These are phyloP conservation scores for Flammula alnicola DNA, from an alignment of 1,284 basidiomycete species.

Conservation along the genomic window DNA sequence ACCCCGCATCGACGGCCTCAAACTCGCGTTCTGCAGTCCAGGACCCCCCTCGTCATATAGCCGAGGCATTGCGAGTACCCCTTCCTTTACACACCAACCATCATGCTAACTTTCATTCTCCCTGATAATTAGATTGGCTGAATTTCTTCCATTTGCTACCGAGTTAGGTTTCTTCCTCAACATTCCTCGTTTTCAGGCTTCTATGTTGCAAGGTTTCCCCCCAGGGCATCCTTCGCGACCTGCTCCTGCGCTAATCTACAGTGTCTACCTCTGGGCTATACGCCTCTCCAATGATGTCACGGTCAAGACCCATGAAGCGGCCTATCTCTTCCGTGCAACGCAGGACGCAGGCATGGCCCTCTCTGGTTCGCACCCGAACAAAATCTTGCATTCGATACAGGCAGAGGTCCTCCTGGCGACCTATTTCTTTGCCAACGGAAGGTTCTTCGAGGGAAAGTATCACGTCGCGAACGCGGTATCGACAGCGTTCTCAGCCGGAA, in stretches of 20 bases:
- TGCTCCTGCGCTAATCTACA: constrained; percentile 44
- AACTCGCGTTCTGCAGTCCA: constrained; percentile 14
- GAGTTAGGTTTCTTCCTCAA: constrained; percentile 47
- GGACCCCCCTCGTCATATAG: constrained; percentile 27
- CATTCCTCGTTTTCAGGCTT: constrained; percentile 32
- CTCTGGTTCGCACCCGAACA: constrained; percentile 33
- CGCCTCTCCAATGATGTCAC: constrained; percentile 31
- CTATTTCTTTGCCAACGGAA: constrained; percentile 48
- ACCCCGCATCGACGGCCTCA: neutral
- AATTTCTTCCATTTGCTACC: constrained; percentile 36
- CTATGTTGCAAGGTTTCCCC: constrained; percentile 30
- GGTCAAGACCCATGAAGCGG: constrained; percentile 26
- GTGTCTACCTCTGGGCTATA: constrained; percentile 46
- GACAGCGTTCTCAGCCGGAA: constrained; percentile 38
- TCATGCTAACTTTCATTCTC: constrained; percentile 1
- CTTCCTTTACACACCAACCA: neutral
- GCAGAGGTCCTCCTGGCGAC: constrained; percentile 57
- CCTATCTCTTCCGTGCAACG: constrained; percentile 40
- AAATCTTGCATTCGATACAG: constrained; percentile 51
- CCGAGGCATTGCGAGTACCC: constrained; percentile 21
- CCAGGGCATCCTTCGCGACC: constrained; percentile 39
- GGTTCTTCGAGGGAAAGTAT: constrained; percentile 44
- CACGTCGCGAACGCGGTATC: constrained; percentile 43
- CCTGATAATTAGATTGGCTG: constrained; percentile 36
- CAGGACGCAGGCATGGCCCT: constrained; percentile 37